Conservation (phyloP, 2,329 filamentous ascomycete species). For the Fusarium lyarnte region DNA sequence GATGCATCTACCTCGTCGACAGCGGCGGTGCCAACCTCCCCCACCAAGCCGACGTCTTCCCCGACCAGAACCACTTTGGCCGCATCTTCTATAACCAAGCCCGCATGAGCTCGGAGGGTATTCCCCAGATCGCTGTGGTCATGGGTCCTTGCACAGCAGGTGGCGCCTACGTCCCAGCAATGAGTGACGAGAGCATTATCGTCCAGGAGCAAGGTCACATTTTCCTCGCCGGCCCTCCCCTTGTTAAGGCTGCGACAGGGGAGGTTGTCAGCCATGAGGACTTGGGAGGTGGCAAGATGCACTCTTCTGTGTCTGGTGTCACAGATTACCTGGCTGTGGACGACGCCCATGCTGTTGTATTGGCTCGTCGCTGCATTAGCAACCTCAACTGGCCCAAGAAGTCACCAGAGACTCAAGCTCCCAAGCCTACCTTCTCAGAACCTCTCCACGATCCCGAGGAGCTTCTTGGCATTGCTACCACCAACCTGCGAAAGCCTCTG, state of each 20-base stretch:
- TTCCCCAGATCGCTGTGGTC: slow-evolving; percentile 93
- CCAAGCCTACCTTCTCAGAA: slow-evolving; percentile 68
- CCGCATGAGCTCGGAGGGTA: slow-evolving; percentile 86
- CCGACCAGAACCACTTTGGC: slow-evolving; percentile 93
- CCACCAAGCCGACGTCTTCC: slow-evolving; percentile 95
- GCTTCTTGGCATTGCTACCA: slow-evolving; percentile 87
- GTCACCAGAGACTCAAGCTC: slow-evolving; percentile 49
- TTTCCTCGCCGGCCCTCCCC: slow-evolving; percentile 91
- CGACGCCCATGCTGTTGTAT: slow-evolving; percentile 88
- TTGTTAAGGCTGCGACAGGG: slow-evolving; percentile 96
- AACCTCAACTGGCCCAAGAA: slow-evolving; percentile 88
- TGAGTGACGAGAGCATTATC: slow-evolving; percentile 98
- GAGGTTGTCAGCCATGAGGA: slow-evolving; percentile 92
- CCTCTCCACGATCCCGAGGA: slow-evolving; percentile 84
- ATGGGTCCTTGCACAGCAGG: slow-evolving; percentile 98
- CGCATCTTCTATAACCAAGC: slow-evolving; percentile 99
- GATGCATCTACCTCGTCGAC: slow-evolving; percentile 95
- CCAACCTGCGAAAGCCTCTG: slow-evolving; percentile 86
- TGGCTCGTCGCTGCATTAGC: slow-evolving; percentile 82
- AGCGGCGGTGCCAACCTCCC: slow-evolving; percentile 95
- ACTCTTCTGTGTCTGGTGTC: slow-evolving; percentile 90
- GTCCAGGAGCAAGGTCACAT: slow-evolving; percentile 96
- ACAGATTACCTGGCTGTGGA: slow-evolving; percentile 95
- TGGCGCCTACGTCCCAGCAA: slow-evolving; percentile 94
- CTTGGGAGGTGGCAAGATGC: slow-evolving; percentile 87